Evolutionary conservation across 2,329 filamentous ascomycete species (phyloP).

Genomic region (Ascochyta koolunga): DNA sequence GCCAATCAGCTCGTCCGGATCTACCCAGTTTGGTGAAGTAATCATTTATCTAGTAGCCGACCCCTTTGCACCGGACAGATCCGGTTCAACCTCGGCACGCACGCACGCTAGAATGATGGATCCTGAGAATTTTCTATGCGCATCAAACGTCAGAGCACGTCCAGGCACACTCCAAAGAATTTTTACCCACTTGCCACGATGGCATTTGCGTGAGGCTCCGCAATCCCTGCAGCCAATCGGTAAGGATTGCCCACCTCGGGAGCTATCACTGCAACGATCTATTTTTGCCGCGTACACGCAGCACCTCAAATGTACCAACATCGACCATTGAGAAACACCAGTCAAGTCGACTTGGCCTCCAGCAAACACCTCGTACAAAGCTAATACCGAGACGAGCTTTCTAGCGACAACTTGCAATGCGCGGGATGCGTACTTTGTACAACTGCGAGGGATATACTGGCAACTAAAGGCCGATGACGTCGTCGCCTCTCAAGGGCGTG

Average conservation of each 20-base stretch:
- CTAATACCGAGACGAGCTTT: background rate
- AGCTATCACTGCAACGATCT: background rate
- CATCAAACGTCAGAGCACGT: slow-evolving; percentile 1
- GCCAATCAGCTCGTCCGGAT: no score
- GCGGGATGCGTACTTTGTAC: no score
- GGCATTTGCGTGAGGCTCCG: slow-evolving; percentile 6
- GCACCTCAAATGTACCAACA: background rate
- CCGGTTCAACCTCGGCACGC: background rate
- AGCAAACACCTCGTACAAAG: slow-evolving; percentile 7
- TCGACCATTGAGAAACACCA: background rate
- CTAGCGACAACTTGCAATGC: background rate
- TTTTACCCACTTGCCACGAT: slow-evolving; percentile 7
- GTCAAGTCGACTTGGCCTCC: background rate
- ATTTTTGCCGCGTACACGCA: slow-evolving; percentile 1
- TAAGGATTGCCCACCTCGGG: background rate
- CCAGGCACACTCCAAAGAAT: background rate
- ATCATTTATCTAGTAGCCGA: no score
- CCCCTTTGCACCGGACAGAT: no score
- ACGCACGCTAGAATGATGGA: slow-evolving; percentile 3
- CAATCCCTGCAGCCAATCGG: slow-evolving; percentile 7
- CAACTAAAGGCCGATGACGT: slow-evolving; percentile 2
- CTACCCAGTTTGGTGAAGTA: no score
- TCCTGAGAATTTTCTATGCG: background rate
- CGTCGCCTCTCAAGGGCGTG: background rate
- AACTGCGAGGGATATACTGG: background rate